Evolutionary conservation across 1,139 yeast genomes (phyloP).

Genomic region (Blastobotrys serpentis): DNA sequence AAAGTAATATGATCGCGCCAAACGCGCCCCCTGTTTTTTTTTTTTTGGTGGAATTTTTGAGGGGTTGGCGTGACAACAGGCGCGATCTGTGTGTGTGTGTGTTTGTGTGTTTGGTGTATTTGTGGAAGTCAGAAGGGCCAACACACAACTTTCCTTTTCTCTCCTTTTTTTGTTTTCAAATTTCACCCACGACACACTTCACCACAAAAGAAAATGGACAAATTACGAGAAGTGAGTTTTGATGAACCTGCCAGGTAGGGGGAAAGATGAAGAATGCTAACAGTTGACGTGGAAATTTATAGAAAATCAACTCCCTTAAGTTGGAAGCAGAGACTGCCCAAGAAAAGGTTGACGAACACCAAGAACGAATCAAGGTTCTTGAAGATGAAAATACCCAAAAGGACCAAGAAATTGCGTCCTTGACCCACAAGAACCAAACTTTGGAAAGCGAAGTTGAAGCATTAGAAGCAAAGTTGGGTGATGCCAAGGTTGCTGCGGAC

Average conservation of each 20-base stretch:
- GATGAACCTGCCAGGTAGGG: not conserved
- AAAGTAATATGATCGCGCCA: not conserved
- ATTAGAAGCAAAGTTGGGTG: constrained; percentile 74
- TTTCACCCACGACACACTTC: not conserved
- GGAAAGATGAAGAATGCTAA: not conserved
- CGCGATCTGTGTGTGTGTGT: no score
- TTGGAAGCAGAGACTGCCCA: constrained; percentile 97
- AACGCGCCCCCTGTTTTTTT: constrained; percentile 9
- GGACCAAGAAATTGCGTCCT: constrained; percentile 92
- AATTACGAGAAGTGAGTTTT: constrained; percentile 49
- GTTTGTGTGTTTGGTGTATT: no score
- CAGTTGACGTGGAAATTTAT: no score
- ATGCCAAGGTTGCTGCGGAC: constrained; percentile 86
- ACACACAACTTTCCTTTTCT: not conserved
- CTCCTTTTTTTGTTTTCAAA: not conserved
- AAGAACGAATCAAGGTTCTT: constrained; percentile 76
- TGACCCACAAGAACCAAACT: constrained; percentile 87
- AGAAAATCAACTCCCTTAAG: constrained; percentile 89
- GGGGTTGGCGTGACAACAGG: constrained; percentile 4
- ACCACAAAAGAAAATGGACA: constrained; percentile 43
- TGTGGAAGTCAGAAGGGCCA: constrained; percentile 8
- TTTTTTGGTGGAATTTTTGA: no score
- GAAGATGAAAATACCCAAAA: constrained; percentile 90
- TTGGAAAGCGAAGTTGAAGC: constrained; percentile 91
- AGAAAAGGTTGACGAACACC: constrained; percentile 88